These are phyloP conservation scores for Diaporthe citri DNA, from an alignment of 2,329 filamentous ascomycete genomes.

Conservation along the genomic window DNA sequence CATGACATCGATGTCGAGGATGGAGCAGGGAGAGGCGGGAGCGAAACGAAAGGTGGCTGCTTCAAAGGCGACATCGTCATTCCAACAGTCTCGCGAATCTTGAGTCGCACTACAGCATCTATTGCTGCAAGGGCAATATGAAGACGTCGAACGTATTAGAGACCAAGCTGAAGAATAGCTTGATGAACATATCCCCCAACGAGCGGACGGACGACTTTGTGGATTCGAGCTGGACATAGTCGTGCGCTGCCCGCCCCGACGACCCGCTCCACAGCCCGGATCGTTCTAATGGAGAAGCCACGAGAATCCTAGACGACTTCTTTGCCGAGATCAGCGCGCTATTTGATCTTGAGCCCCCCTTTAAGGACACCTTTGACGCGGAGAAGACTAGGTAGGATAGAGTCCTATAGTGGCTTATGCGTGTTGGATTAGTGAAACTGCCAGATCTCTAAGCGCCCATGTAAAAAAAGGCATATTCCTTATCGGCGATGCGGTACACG, in stretches of 20 bases:
- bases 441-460: neutral
- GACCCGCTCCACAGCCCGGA: conserved; percentile 2
- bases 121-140: too few species aligned
- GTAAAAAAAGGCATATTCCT: neutral
- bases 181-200: neutral
- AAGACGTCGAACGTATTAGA: neutral
- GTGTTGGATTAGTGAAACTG: neutral
- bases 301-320: neutral
- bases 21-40: too few species aligned
- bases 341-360: neutral
- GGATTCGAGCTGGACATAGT: neutral
- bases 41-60: too few species aligned
- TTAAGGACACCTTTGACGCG: neutral
- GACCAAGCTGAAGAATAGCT: neutral
- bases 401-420: neutral
- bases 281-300: neutral
- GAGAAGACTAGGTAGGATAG: neutral
- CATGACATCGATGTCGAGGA: too few species aligned
- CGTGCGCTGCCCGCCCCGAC: neutral
- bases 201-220: neutral
- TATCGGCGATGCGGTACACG: neutral
- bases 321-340: neutral
- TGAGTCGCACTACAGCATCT: too few species aligned
- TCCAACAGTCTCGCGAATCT: too few species aligned
- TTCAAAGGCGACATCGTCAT: too few species aligned